Evolutionary conservation across 805 yeast species (phyloP).

Genomic region (Wickerhamiella kazuoi): DNA sequence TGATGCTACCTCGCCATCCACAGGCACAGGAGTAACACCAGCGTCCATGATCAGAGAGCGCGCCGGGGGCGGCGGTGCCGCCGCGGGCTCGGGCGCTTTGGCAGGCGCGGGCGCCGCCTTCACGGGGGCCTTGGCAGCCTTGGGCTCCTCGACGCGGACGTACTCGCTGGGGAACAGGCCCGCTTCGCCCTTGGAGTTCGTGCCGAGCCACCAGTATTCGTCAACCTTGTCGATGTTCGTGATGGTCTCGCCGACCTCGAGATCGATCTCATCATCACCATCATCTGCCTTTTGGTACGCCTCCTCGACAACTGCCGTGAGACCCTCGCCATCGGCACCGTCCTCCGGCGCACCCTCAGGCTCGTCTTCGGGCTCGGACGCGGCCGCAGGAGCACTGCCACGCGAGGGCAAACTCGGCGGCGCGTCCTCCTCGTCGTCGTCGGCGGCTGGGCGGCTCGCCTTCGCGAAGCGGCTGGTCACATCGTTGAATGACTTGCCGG

Average conservation of each 20-base stretch:
- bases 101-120: conserved; percentile 6
- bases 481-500: conserved; percentile 11
- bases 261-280: conserved; percentile 58
- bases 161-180: conserved; percentile 88
- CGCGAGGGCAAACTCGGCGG: conserved; percentile 11
- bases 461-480: conserved; percentile 17
- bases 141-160: conserved; percentile 28
- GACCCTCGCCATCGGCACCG: conserved; percentile 7
- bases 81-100: conserved; percentile 5
- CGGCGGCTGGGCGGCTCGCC: conserved; percentile 9
- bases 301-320: conserved; percentile 45
- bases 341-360: conserved; percentile 5
- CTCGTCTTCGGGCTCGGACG: conserved; percentile 13
- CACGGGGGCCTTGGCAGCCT: conserved; percentile 8
- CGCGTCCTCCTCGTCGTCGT: conserved; percentile 9
- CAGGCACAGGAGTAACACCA: too few relatives aligned
- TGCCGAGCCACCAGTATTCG: conserved; percentile 87
- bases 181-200: conserved; percentile 47
- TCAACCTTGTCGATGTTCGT: conserved; percentile 52
- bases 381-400: conserved; percentile 14
- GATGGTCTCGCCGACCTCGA: conserved; percentile 49
- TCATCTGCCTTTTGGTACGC: conserved; percentile 59
- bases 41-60: too few relatives aligned
- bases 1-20: too few relatives aligned
- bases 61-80: conserved; percentile 6